These are phyloP conservation scores for Saccharomyces hybrid DNA, from an alignment of 1,139 yeast species.

Conservation along the genomic window DNA sequence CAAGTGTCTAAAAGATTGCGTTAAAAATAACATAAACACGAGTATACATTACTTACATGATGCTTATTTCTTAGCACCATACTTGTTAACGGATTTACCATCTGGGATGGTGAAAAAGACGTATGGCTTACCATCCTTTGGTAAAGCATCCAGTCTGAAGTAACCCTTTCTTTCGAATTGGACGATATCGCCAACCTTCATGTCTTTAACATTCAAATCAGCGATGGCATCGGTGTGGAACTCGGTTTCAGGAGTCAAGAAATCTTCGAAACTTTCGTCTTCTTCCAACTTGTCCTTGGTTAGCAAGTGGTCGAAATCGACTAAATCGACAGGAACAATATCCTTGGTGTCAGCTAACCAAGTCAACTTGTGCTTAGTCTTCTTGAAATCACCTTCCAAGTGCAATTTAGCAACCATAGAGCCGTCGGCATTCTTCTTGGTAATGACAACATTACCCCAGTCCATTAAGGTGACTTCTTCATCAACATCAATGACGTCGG, in stretches of 20 bases:
- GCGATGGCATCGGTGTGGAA: slow-evolving; percentile 75
- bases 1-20: not conserved
- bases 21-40: not conserved
- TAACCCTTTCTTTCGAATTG: slow-evolving; percentile 98
- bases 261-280: slow-evolving; percentile 89
- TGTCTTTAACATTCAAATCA: slow-evolving; percentile 65
- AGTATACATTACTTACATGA: not conserved
- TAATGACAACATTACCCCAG: slow-evolving; percentile 92
- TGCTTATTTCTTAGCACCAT: slow-evolving; percentile 58
- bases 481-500: slow-evolving; percentile 55
- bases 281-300: slow-evolving; percentile 94
- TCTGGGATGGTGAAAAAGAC: slow-evolving; percentile 93
- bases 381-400: slow-evolving; percentile 94
- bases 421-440: slow-evolving; percentile 58
- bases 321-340: slow-evolving; percentile 63
- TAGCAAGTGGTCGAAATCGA: slow-evolving; percentile 91
- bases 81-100: slow-evolving; percentile 81
- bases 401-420: slow-evolving; percentile 73
- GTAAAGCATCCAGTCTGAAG: slow-evolving; percentile 66
- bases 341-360: slow-evolving; percentile 87
- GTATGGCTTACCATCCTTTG: slow-evolving; percentile 52
- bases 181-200: slow-evolving; percentile 80
- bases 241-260: slow-evolving; percentile 80
- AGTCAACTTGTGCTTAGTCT: slow-evolving; percentile 88
- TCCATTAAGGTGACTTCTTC: slow-evolving; percentile 97